Conservation (phyloP, 805 yeast genomes). For the Candida verbasci region DNA sequence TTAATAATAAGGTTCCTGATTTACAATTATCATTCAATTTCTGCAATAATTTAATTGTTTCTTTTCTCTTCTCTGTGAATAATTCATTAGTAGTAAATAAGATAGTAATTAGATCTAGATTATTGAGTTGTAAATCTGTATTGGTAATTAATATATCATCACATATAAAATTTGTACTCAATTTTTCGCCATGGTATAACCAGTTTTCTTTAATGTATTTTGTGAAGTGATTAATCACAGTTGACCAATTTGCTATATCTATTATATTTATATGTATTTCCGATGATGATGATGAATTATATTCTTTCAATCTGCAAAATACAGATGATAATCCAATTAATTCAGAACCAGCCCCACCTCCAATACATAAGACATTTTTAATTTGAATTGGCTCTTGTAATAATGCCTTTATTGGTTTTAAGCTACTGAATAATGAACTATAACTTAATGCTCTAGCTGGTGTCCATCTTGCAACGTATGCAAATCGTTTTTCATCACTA, state of each 20-base stretch:
- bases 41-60: constrained; percentile 57
- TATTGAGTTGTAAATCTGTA: constrained; percentile 5
- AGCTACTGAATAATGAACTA: constrained; percentile 56
- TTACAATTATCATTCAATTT: constrained; percentile 47
- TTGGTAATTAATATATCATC: constrained; percentile 26
- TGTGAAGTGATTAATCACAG: constrained; percentile 44
- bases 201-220: constrained; percentile 46
- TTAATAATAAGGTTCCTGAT: constrained; percentile 55
- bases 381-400: constrained; percentile 27
- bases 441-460: constrained; percentile 79
- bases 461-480: constrained; percentile 82
- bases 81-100: constrained; percentile 86
- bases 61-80: constrained; percentile 62
- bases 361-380: constrained; percentile 55
- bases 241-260: constrained; percentile 78
- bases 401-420: constrained; percentile 37
- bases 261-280: constrained; percentile 48
- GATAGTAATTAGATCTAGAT: constrained; percentile 56
- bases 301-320: constrained; percentile 40
- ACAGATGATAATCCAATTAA: constrained; percentile 60
- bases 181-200: constrained; percentile 37
- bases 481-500: constrained; percentile 57
- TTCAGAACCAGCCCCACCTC: constrained; percentile 92
- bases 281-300: constrained; percentile 27
- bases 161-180: constrained; percentile 24